Evolutionary conservation across 495 filamentous ascomycete species (phyloP).

Genomic region (Parathielavia appendiculata): DNA sequence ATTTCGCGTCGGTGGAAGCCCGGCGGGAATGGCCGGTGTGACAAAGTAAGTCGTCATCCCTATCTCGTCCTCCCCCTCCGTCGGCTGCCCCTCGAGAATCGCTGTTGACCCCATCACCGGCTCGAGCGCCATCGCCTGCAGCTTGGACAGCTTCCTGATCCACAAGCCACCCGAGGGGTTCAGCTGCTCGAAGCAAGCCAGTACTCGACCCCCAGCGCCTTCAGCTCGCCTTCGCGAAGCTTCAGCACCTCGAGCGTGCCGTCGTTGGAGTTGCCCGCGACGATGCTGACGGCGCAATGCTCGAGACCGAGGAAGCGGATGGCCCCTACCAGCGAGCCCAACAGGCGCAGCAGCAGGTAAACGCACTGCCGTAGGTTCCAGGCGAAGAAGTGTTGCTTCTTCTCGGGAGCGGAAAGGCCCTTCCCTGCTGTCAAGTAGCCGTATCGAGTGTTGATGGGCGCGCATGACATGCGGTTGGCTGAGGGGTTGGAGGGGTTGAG

Average conservation of each 20-base stretch:
- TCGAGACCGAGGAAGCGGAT: constrained; percentile 45
- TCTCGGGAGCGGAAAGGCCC: neutral
- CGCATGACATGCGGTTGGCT: neutral
- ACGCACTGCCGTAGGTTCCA: constrained; percentile 42
- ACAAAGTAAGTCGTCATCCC: neutral
- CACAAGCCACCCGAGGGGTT: constrained; percentile 35
- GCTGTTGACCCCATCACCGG: neutral
- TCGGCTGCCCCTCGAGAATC: neutral
- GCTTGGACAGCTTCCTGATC: constrained; percentile 19
- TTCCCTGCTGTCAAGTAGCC: neutral
- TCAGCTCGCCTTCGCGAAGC: constrained; percentile 30
- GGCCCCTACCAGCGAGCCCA: constrained; percentile 41
- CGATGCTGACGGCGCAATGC: constrained; percentile 45
- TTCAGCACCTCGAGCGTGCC: constrained; percentile 46
- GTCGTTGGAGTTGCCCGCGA: constrained; percentile 46
- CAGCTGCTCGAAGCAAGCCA: constrained; percentile 37
- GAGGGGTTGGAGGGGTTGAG: neutral
- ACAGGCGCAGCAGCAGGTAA: constrained; percentile 39
- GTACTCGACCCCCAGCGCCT: constrained; percentile 25
- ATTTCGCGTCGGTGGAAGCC: constrained; percentile 18
- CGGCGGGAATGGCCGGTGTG: neutral
- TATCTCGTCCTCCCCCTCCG: neutral
- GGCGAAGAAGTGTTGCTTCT: constrained; percentile 51
- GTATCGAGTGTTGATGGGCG: neutral
- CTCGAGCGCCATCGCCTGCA: neutral